Base-by-base conservation (phyloP, 768 basidiomycete genomes). In the Gelatoporia subvermispora region DNA sequence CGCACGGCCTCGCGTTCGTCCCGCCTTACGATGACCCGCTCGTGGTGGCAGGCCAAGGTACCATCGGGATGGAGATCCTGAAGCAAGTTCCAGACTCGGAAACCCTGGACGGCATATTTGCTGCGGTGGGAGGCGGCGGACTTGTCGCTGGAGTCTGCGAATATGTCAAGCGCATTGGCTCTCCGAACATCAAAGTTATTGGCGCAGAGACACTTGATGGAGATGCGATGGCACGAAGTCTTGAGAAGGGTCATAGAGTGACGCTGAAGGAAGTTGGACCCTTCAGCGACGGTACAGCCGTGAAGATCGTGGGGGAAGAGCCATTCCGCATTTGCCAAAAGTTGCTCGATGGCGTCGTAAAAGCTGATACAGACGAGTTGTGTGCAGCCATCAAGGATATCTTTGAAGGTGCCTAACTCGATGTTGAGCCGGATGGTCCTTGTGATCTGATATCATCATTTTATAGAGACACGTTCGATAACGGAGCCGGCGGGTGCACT, bases 361-460 rank as follows among this genome's bases (percentile, higher is more conserved):
- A 85, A 60, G 90, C 87, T 24, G 81, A 89, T 62, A 98, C 96
- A 54, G 96, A 99, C 62, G 95, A 95, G 65, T 83, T 99, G 39
- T 99, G 96, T 63, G 96, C 96, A 7, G 93, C 93, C 4, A 97
- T 98, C 71, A 98, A 98, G 69, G 96, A 99, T 60, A 87, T 98
- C 24, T 99, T 98, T 60, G 93, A 98, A 72, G 95, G 95, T 91
- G 52, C 50, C 72, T 52, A 7, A n/a, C n/a, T n/a, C n/a, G n/a
- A n/a, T n/a, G n/a, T n/a, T n/a, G n/a, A n/a, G n/a, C n/a, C n/a
- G n/a, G n/a, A n/a, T n/a, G n/a, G n/a, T n/a, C n/a, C n/a, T n/a
- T n/a, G n/a, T n/a, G n/a, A n/a, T 3, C 28, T 35, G 22, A 23
- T 4, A 35, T 35, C 8, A 24, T 11, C 41, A 13, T 24, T 31